These are phyloP conservation scores for Haplographium delicatum DNA, from an alignment of 495 filamentous ascomycete genomes.

Conservation along the genomic window DNA sequence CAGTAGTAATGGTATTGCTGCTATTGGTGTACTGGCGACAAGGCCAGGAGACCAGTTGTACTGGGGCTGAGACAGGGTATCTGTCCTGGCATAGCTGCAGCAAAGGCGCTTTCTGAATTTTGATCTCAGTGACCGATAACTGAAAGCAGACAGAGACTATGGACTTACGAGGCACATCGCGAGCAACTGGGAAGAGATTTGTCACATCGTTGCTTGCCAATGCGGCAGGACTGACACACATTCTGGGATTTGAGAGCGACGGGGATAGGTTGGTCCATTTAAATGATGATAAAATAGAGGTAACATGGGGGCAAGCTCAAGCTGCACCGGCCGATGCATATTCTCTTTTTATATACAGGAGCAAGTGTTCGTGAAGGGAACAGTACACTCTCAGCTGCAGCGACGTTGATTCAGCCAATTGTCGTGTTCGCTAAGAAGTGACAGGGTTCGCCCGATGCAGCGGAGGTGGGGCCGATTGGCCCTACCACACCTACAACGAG, in stretches of 20 bases:
- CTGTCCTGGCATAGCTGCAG: background rate
- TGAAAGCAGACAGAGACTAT: background rate
- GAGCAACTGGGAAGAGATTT: background rate
- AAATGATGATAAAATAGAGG: too few relatives aligned
- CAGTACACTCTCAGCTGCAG: background rate
- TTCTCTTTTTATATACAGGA: background rate
- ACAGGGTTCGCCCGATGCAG: conserved; percentile 2
- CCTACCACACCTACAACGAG: background rate
- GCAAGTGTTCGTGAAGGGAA: background rate
- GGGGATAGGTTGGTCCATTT: background rate
- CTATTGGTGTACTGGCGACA: too few relatives aligned
- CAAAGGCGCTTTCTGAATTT: background rate
- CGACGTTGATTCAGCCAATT: too few relatives aligned
- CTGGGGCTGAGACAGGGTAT: too few relatives aligned
- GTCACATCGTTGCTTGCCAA: conserved; percentile 4
- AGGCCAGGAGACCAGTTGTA: too few relatives aligned
- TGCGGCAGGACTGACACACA: background rate
- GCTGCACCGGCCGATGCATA: background rate
- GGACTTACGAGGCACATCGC: background rate
- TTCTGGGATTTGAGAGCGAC: background rate
- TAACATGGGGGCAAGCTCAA: too few relatives aligned
- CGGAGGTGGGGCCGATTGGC: background rate
- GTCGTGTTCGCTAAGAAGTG: background rate
- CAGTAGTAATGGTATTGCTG: background rate
- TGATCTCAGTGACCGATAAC: background rate